These are phyloP conservation scores for Mortierella sp. DNA, from an alignment of 371 early-diverging fungal species.

Conservation along the genomic window DNA sequence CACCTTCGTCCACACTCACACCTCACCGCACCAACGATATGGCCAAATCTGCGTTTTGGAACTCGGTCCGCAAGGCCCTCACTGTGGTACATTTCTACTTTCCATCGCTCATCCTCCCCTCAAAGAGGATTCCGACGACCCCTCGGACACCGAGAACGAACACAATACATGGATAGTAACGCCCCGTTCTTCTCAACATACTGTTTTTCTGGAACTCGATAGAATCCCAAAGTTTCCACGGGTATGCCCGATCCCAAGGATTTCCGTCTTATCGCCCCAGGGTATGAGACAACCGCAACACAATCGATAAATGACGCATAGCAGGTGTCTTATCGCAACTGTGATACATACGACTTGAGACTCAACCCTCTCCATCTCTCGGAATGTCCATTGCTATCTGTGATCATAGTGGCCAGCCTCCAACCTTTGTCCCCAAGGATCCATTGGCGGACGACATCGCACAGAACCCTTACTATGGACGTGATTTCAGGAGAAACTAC, in stretches of 20 bases:
- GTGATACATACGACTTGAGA: not conserved
- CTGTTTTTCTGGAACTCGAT: not conserved
- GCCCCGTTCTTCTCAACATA: not conserved
- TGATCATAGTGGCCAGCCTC: conserved; percentile 58
- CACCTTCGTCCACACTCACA: not conserved
- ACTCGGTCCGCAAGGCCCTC: conserved; percentile 56
- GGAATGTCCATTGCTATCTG: not conserved
- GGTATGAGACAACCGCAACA: conserved; percentile 46
- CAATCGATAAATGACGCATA: no score
- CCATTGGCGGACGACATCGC: conserved; percentile 70
- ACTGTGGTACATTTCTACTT: conserved; percentile 28
- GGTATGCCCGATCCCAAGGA: conserved; percentile 71
- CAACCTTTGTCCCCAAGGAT: conserved; percentile 65
- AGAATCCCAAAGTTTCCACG: conserved; percentile 71
- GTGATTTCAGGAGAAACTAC: conserved; percentile 91
- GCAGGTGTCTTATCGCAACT: no score
- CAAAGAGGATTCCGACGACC: not conserved
- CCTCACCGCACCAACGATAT: conserved; percentile 5
- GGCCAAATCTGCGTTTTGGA: conserved; percentile 54
- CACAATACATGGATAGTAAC: not conserved
- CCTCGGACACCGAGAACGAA: not conserved
- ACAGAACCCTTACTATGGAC: conserved; percentile 89
- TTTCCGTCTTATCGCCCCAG: conserved; percentile 69
- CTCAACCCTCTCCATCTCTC: not conserved
- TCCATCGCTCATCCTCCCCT: not conserved